Conservation (phyloP, 2,329 filamentous ascomycete genomes). For the Alternaria sp. region DNA sequence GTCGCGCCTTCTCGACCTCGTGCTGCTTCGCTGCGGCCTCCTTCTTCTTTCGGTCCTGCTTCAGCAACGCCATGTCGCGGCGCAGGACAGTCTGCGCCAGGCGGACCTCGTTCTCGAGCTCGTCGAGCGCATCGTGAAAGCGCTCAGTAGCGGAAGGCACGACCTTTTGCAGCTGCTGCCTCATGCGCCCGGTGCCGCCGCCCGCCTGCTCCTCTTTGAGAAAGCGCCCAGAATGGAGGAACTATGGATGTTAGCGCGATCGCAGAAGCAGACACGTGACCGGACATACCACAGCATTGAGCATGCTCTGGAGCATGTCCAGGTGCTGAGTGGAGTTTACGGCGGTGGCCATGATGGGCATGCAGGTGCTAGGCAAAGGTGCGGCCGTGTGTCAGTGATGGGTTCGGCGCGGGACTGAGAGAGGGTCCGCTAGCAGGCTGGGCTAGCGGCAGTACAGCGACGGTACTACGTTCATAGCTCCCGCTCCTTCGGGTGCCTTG, state of each 20-base stretch:
- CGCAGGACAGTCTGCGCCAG: constrained; percentile 44
- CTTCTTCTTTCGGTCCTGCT: constrained; percentile 44
- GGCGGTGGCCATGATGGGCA: constrained; percentile 21
- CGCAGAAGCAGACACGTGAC: background rate
- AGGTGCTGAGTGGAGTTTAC: constrained; percentile 36
- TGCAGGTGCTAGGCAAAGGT: background rate
- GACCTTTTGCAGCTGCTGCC: constrained; percentile 45
- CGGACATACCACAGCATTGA: constrained; percentile 55
- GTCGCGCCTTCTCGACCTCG: constrained; percentile 40
- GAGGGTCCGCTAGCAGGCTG: background rate
- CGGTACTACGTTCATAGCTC: constrained; percentile 6
- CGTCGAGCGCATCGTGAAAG: constrained; percentile 61
- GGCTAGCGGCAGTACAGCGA: background rate
- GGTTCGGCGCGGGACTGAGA: background rate
- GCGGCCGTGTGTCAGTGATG: background rate
- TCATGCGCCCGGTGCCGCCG: constrained; percentile 37
- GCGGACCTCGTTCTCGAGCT: constrained; percentile 55
- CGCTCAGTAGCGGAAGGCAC: constrained; percentile 51
- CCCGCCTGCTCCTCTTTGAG: constrained; percentile 51
- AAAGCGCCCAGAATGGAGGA: constrained; percentile 54
- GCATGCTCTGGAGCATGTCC: constrained; percentile 55
- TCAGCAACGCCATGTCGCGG: constrained; percentile 46
- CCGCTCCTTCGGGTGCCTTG: constrained; percentile 27
- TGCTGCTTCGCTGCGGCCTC: constrained; percentile 43
- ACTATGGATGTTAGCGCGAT: constrained; percentile 35